Evolutionary conservation across 805 yeast genomes (phyloP), one percentile per base, ranked within the genome.

Genomic region (Saccharomycopsis fermentans): DNA sequence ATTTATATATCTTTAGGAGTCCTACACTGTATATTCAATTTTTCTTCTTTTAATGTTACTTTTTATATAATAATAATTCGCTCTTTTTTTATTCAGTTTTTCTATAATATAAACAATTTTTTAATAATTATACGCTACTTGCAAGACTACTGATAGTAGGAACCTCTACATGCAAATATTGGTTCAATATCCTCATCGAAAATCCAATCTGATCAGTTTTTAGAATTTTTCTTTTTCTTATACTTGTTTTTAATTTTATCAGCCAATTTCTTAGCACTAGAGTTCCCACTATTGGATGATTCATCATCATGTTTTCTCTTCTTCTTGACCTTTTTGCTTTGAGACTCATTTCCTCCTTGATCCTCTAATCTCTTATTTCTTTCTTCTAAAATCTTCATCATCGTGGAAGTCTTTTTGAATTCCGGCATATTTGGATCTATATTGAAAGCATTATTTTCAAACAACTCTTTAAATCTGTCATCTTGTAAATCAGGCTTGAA

Each of bases 391-490:
- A 94, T 80, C 70, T 84, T 78, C 68, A 85, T 84, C 96, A 92
- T 91, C 27, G 94, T 90, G 17, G 81, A 74, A 1, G 98, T 91
- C 71, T 85, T 82, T 74, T 87, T 90, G 77, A 81, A 92, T 69
- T 89, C 96, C n/a, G 95, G 87, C 67, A 79, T 83, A 21, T 95
- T 84, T 24, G 97, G 96, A 71, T 95, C 99, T 68, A 95, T 90
- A 12, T 97, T 97, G 72, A 82, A 94, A 62, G 86, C 94, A 63
- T 88, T 96, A 62, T 82, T 84, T 66, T 90, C 90, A 67, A 85
- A 89, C 63, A 90, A 76, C 63, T 86, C 95, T 53, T 78, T 78
- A 76, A 94, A 94, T 73, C 99, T 84, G 16, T 86, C 83, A 76
- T 94, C 99, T 12, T 48, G 19, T 66, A 88, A 80, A 66, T 89